Percentiles rank a stretch among this genome's conserved stretches.
These are phyloP conservation scores for Coemansia sp. DNA, from an alignment of 192 early-diverging fungal genomes.

Conservation along the genomic window DNA sequence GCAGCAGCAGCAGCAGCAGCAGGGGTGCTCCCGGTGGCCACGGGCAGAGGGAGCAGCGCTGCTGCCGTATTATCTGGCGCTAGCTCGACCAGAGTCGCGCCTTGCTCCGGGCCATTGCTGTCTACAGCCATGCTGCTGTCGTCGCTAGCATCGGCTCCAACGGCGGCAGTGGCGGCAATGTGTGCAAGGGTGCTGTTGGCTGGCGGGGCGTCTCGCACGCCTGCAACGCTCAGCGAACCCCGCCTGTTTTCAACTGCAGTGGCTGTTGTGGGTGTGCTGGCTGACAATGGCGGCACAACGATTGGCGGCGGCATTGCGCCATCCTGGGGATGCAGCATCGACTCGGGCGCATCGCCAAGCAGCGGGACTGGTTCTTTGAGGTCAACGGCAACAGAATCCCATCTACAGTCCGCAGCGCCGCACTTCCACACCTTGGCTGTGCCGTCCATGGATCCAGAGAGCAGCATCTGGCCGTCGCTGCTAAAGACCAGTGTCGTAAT, in stretches of 20 bases:
- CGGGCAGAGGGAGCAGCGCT: not conserved
- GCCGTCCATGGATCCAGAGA: constrained; percentile 77
- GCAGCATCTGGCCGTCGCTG: constrained; percentile 61
- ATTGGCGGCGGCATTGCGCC: not conserved
- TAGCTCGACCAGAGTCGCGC: not conserved
- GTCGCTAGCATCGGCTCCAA: not conserved
- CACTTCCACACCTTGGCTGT: constrained; percentile 72
- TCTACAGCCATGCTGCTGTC: not conserved
- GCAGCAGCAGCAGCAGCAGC: not conserved
- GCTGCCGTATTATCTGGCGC: constrained; percentile 12
- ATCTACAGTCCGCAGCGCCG: constrained; percentile 49
- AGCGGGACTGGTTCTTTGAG: constrained; percentile 33
- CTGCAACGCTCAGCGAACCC: not conserved
- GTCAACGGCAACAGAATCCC: constrained; percentile 56
- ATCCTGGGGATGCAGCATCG: constrained; percentile 6
- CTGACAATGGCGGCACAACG: not conserved
- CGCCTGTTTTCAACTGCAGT: not conserved
- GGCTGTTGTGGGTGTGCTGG: not conserved
- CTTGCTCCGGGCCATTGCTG: not conserved
- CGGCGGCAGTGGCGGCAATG: not conserved
- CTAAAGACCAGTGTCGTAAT: constrained; percentile 77
- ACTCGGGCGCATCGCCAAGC: constrained; percentile 8
- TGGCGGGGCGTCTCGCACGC: not conserved
- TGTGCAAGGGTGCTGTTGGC: not conserved
- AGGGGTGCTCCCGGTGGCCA: not conserved